Conservation (phyloP, 768 basidiomycete genomes). For the Boletus subparvulus region DNA sequence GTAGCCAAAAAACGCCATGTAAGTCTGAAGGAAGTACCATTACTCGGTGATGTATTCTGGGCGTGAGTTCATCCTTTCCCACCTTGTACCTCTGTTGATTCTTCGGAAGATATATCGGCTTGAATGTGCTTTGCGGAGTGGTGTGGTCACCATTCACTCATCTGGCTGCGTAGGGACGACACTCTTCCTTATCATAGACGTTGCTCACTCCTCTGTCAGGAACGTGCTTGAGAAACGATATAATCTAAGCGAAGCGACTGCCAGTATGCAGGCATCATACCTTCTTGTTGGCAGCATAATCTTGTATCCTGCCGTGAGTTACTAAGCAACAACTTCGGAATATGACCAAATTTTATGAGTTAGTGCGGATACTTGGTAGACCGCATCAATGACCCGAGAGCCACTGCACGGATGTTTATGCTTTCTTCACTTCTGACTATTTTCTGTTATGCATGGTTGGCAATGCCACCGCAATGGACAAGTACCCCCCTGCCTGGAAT, state of each 20-base stretch:
- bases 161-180: constrained; percentile 60
- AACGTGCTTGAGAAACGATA: constrained; percentile 75
- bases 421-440: constrained; percentile 60
- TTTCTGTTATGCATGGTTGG: constrained; percentile 65
- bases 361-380: constrained; percentile 72
- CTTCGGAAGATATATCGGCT: constrained; percentile 57
- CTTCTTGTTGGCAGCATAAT: constrained; percentile 67
- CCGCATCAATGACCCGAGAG: constrained; percentile 51
- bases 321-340: not conserved
- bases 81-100: constrained; percentile 3
- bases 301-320: constrained; percentile 65
- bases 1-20: constrained; percentile 68
- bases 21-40: constrained; percentile 55
- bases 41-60: constrained; percentile 78
- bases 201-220: constrained; percentile 35
- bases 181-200: not conserved
- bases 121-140: constrained; percentile 75
- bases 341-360: not conserved
- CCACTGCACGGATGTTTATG: constrained; percentile 57
- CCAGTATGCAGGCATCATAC: constrained; percentile 67
- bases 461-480: constrained; percentile 57
- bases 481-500: constrained; percentile 61
- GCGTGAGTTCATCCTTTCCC: constrained; percentile 44
- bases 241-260: constrained; percentile 54
- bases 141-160: constrained; percentile 81